Conservation (phyloP, 345 rosid genomes). For the Pugionium cornutum region DNA sequence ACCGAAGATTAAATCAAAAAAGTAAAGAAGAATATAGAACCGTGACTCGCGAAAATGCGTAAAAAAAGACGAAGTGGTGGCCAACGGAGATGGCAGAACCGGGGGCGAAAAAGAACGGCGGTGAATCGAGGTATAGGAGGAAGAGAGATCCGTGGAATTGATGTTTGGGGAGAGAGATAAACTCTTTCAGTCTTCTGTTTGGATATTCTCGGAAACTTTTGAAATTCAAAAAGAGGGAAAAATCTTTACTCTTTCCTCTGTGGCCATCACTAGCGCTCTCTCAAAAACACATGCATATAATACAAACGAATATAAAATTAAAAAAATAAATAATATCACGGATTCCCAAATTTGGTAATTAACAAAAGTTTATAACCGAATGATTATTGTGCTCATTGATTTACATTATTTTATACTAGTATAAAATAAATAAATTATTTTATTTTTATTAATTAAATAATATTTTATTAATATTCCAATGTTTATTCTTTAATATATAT, state of each 20-base stretch:
- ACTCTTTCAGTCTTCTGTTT: background rate
- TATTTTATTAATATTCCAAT: too few species aligned
- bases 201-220: constrained; percentile 37
- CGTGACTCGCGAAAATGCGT: constrained; percentile 14
- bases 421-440: too few species aligned
- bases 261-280: too few species aligned
- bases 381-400: too few species aligned
- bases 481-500: too few species aligned
- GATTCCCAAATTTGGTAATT: too few species aligned
- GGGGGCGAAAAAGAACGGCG: background rate
- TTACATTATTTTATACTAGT: too few species aligned
- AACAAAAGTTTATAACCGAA: too few species aligned
- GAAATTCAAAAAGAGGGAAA: constrained; percentile 44
- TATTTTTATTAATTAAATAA: too few species aligned
- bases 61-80: background rate
- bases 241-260: background rate
- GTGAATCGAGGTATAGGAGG: background rate
- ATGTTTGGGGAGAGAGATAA: constrained; percentile 15
- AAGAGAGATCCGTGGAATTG: constrained; percentile 28
- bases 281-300: background rate
- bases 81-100: constrained; percentile 14
- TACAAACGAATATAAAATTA: too few species aligned
- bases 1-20: constrained; percentile 4
- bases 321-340: too few species aligned
- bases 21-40: constrained; percentile 16